phyloP scores from a whole-genome alignment of 2,329 filamentous ascomycete species.

The Aspergillus jensenii region DNA sequence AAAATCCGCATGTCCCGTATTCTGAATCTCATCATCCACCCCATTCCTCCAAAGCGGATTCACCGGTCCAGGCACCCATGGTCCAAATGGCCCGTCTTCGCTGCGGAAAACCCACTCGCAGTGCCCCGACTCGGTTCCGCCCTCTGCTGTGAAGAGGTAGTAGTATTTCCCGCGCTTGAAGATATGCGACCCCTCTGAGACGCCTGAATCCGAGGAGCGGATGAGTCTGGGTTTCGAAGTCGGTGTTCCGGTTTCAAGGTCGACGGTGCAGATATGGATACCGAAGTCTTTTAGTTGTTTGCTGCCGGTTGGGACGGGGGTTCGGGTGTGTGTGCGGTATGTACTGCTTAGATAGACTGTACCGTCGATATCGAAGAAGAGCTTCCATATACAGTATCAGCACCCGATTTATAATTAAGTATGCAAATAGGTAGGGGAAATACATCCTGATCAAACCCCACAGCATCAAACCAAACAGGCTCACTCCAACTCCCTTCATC shows the following conservation, averaged over 20 bases:
- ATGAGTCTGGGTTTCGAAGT: slow-evolving; percentile 35
- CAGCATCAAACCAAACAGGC: slow-evolving; percentile 55
- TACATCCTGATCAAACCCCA: slow-evolving; percentile 56
- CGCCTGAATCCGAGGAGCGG: slow-evolving; percentile 47
- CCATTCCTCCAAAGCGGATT: slow-evolving; percentile 58
- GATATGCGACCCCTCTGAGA: slow-evolving; percentile 57
- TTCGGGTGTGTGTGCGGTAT: slow-evolving; percentile 37
- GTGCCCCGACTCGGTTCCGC: slow-evolving; percentile 60
- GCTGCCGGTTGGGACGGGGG: slow-evolving; percentile 23
- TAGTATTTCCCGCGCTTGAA: slow-evolving; percentile 54
- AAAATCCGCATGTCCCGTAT: slow-evolving; percentile 52
- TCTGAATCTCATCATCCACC: slow-evolving; percentile 49
- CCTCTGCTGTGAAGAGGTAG: slow-evolving; percentile 56
- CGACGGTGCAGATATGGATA: slow-evolving; percentile 37
- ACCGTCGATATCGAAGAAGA: slow-evolving; percentile 54
- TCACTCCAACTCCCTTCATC: slow-evolving; percentile 53
- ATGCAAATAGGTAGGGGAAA: not conserved
- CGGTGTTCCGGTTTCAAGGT: slow-evolving; percentile 33
- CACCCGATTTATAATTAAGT: not conserved
- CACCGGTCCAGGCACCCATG: slow-evolving; percentile 61
- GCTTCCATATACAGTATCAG: slow-evolving; percentile 20
- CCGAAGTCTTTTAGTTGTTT: slow-evolving; percentile 52
- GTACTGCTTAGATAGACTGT: slow-evolving; percentile 51
- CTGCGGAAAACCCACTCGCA: slow-evolving; percentile 59
- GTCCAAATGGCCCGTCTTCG: slow-evolving; percentile 56